Evolutionary conservation across 164 flowering plant species (phyloP).

Genomic region (Piper betle): DNA sequence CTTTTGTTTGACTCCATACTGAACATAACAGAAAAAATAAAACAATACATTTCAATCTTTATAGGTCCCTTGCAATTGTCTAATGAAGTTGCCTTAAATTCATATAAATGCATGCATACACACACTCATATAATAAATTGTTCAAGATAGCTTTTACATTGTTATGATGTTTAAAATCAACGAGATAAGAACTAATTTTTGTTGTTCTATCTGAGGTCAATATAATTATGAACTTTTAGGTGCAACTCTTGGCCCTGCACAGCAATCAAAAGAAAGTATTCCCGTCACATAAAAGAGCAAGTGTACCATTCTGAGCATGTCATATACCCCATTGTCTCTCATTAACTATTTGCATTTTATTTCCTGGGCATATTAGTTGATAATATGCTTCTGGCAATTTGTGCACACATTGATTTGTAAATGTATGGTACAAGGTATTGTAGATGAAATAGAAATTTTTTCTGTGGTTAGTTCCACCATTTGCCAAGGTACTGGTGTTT

Average conservation of each 20-base stretch:
- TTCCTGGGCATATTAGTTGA: not conserved
- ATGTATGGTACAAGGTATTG: not conserved
- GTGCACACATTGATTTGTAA: not conserved
- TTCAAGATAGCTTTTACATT: not conserved
- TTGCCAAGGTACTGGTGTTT: too few relatives aligned
- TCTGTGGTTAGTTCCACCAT: too few relatives aligned
- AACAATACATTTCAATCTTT: not conserved
- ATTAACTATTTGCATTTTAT: not conserved
- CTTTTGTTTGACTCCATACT: not conserved
- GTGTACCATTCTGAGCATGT: not conserved
- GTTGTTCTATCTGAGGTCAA: not conserved
- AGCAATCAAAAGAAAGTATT: constrained; percentile 47
- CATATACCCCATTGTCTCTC: not conserved
- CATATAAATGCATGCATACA: not conserved
- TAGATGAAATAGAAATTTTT: too few relatives aligned
- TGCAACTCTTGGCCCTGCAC: constrained; percentile 28
- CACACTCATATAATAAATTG: not conserved
- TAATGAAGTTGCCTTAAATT: not conserved
- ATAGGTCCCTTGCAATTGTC: not conserved
- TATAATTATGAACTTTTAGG: constrained; percentile 19
- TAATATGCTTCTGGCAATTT: not conserved
- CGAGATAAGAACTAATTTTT: too few relatives aligned
- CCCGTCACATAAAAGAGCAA: constrained; percentile 22
- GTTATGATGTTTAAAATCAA: too few relatives aligned
- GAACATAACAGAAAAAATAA: too few relatives aligned